Conservation (phyloP, 106 monocot species). For the Apostasia shenzhenica region DNA sequence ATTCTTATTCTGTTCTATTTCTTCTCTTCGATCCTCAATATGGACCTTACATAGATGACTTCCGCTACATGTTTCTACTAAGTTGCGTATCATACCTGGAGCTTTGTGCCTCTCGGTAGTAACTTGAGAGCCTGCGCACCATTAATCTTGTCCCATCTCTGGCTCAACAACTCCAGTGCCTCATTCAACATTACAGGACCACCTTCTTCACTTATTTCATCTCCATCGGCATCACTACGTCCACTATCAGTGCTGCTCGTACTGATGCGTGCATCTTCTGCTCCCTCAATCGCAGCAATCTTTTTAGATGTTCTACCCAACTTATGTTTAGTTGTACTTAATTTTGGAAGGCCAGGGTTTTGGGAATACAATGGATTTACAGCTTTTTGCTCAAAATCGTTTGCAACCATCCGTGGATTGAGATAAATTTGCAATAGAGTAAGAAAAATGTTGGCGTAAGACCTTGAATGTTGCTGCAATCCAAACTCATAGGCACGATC, state of each 20-base stretch:
- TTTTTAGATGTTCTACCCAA: constrained; percentile 50
- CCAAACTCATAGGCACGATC: constrained; percentile 75
- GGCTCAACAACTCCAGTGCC: constrained; percentile 81
- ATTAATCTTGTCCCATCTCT: constrained; percentile 96
- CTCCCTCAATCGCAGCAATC: constrained; percentile 76
- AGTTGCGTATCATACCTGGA: constrained; percentile 52
- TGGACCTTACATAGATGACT: too few relatives aligned
- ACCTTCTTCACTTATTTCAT: constrained; percentile 50
- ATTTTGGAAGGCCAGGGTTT: constrained; percentile 32
- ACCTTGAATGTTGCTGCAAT: constrained; percentile 50
- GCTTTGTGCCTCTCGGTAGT: constrained; percentile 82
- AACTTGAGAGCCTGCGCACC: constrained; percentile 88
- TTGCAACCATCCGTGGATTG: constrained; percentile 53
- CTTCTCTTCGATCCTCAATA: too few relatives aligned
- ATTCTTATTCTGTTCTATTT: too few relatives aligned
- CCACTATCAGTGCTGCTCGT: constrained; percentile 88
- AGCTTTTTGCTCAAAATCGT: constrained; percentile 49
- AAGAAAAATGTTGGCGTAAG: constrained; percentile 65
- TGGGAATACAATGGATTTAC: constrained; percentile 27
- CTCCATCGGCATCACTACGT: constrained; percentile 78
- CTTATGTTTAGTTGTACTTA: constrained; percentile 32
- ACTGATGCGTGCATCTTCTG: constrained; percentile 56
- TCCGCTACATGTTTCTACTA: too few relatives aligned
- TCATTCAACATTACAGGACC: constrained; percentile 85
- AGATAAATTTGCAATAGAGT: constrained; percentile 95